Evolutionary conservation across 1,284 basidiomycete genomes (phyloP).

Genomic region (Butyriboletus regius): DNA sequence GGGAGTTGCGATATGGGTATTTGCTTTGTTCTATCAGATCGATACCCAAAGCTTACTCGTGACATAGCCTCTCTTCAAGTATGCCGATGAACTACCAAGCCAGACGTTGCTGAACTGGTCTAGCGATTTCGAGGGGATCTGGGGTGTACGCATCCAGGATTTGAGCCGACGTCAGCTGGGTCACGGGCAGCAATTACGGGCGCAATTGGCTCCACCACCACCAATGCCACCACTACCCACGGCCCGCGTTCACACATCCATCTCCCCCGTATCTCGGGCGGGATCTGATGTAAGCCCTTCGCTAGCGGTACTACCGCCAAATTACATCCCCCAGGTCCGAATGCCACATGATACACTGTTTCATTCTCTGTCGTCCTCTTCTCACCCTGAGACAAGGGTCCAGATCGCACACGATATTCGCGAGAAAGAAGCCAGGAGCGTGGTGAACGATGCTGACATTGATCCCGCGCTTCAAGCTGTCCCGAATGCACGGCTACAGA

Average conservation of each 20-base stretch:
- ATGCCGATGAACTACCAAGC: conserved; percentile 48
- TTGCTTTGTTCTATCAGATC: conserved; percentile 15
- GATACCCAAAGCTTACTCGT: conserved; percentile 10
- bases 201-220: conserved; percentile 14
- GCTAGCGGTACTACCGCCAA: conserved; percentile 9
- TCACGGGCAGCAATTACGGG: conserved; percentile 11
- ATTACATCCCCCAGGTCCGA: conserved; percentile 15
- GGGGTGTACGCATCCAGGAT: conserved; percentile 51
- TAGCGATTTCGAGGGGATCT: conserved; percentile 56
- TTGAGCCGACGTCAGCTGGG: conserved; percentile 14
- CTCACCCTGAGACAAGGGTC: conserved; percentile 18
- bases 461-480: conserved; percentile 29
- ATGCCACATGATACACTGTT: conserved; percentile 16
- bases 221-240: conserved; percentile 18
- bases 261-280: conserved; percentile 20
- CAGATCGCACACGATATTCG: conserved; percentile 17
- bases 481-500: conserved; percentile 18
- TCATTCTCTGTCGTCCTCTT: conserved; percentile 10
- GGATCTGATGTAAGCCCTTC: conserved; percentile 18
- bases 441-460: conserved; percentile 25
- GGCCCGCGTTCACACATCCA: conserved; percentile 14
- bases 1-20: conserved; percentile 58
- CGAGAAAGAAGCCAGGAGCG: conserved; percentile 24
- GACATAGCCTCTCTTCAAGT: conserved; percentile 56
- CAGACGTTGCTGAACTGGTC: conserved; percentile 49